Evolutionary conservation across 2,329 filamentous ascomycete genomes (phyloP).

Genomic region (Metarhizium robertsii): DNA sequence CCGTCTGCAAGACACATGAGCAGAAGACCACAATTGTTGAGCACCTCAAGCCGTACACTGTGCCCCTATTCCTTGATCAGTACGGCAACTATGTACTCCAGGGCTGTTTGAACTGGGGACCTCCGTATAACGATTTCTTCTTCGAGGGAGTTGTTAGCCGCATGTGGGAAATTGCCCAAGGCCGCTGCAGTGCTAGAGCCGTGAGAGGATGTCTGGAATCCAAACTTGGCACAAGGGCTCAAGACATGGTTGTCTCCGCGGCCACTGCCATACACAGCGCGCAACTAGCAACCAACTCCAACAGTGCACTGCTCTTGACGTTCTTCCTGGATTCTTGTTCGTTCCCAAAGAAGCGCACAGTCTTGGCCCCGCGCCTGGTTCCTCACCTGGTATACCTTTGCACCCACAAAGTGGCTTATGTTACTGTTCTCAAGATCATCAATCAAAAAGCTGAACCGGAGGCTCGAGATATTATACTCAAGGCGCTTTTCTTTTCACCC

Average conservation of each 20-base stretch:
- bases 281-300: conserved; percentile 90
- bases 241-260: conserved; percentile 89
- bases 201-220: conserved; percentile 97
- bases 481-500: conserved; percentile 84
- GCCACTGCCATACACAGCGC: conserved; percentile 95
- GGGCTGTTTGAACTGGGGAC: conserved; percentile 85
- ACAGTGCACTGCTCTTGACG: conserved; percentile 85
- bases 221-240: conserved; percentile 88
- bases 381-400: conserved; percentile 91
- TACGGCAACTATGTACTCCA: conserved; percentile 98
- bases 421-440: conserved; percentile 95
- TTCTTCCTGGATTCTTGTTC: conserved; percentile 99
- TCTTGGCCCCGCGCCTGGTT: conserved; percentile 83
- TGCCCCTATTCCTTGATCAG: conserved; percentile 91
- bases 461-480: conserved; percentile 79
- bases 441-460: conserved; percentile 95
- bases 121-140: conserved; percentile 89
- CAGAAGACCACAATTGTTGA: conserved; percentile 84
- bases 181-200: conserved; percentile 85
- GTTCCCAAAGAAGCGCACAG: conserved; percentile 82
- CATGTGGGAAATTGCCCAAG: conserved; percentile 90
- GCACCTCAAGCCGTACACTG: conserved; percentile 72
- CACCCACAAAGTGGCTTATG: conserved; percentile 96
- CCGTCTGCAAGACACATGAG: conserved; percentile 75
- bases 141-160: conserved; percentile 94